phyloP scores from a whole-genome alignment of 1,139 yeast genomes.

The Candida sp. region DNA sequence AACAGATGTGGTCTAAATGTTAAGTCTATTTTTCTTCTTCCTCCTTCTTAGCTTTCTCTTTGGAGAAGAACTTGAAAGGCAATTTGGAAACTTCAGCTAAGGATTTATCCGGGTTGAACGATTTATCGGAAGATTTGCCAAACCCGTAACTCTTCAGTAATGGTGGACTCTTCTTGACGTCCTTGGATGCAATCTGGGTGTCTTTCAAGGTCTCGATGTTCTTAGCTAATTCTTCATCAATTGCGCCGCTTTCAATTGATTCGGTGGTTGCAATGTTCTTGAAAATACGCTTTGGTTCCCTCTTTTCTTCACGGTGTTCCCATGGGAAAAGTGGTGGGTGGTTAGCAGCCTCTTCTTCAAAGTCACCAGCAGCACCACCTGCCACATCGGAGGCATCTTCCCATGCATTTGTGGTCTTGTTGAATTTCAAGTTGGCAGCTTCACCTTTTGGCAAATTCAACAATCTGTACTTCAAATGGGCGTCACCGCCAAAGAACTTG shows the following conservation, averaged over 20 bases:
- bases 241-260: slow-evolving; percentile 22
- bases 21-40: slow-evolving; percentile 11
- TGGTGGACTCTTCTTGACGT: slow-evolving; percentile 5
- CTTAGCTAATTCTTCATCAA: slow-evolving; percentile 11
- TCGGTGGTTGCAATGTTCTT: slow-evolving; percentile 28
- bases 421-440: slow-evolving; percentile 36
- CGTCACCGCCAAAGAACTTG: slow-evolving; percentile 20
- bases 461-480: slow-evolving; percentile 17
- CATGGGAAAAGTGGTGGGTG: slow-evolving; percentile 45
- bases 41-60: slow-evolving; percentile 17
- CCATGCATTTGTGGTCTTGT: slow-evolving; percentile 32
- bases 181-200: slow-evolving; percentile 7
- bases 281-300: slow-evolving; percentile 18
- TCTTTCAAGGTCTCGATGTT: slow-evolving; percentile 12
- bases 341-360: background rate
- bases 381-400: slow-evolving; percentile 14
- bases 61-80: slow-evolving; percentile 26
- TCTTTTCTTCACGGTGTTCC: slow-evolving; percentile 31
- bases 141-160: slow-evolving; percentile 15
- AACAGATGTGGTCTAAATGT: background rate
- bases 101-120: slow-evolving; percentile 28
- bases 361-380: slow-evolving; percentile 1
- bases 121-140: slow-evolving; percentile 10
- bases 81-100: slow-evolving; percentile 28
- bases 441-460: slow-evolving; percentile 33